Evolutionary conservation across 176 grass and related monocot genomes (phyloP).

Genomic region (Rhynchospora breviuscula): DNA sequence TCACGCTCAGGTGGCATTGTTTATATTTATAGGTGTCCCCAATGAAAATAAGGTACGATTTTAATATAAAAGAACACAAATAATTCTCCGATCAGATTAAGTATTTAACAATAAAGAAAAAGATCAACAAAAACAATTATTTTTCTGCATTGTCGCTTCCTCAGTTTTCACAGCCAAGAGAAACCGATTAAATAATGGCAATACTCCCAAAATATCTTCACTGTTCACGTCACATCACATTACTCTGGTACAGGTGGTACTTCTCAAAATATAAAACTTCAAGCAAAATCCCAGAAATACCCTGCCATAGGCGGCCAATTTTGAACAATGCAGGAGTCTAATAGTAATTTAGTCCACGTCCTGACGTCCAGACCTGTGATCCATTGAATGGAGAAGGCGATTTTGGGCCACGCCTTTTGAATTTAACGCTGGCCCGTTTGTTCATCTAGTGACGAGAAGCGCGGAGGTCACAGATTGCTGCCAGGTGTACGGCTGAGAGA

Average conservation of each 20-base stretch:
- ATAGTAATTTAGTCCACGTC: not conserved
- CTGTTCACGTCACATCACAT: not conserved
- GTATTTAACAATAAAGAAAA: not conserved
- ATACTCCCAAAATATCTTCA: not conserved
- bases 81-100: too few relatives aligned
- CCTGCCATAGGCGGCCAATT: not conserved
- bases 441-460: not conserved
- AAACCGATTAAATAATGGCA: not conserved
- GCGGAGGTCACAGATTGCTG: slow-evolving; percentile 11
- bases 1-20: too few relatives aligned
- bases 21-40: too few relatives aligned
- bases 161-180: not conserved
- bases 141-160: too few relatives aligned
- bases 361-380: not conserved
- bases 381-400: not conserved
- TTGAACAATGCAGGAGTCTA: not conserved
- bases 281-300: not conserved
- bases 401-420: not conserved
- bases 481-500: slow-evolving; percentile 9
- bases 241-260: not conserved
- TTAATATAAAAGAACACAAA: too few relatives aligned
- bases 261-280: not conserved
- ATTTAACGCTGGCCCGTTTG: not conserved
- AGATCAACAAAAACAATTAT: not conserved
- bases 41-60: too few relatives aligned